Base-by-base conservation (phyloP, 1,284 basidiomycete species). In the Pseudozyma hubeiensis region DNA sequence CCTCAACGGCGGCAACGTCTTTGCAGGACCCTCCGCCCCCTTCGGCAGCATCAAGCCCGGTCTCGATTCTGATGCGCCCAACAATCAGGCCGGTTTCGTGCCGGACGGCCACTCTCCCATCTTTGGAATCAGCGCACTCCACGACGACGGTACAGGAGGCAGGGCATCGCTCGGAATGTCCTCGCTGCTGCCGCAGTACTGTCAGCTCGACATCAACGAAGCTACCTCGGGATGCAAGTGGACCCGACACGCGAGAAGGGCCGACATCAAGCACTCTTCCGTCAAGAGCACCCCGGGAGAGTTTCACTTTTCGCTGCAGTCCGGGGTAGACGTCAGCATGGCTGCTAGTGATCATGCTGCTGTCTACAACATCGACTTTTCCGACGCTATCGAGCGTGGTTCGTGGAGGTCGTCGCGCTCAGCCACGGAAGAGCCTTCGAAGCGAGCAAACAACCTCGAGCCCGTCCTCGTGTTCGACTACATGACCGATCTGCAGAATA, bases 111-210 rank as follows among this genome's bases (percentile, higher is more conserved):
- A 53, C 16, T 44, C 55, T 3, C 47, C 16, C 4, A 60, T 74
- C 33, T 64, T 53, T 60, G 65, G 60, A 35, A 64, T 69, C 56
- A 64, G 62, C 31, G 56, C 63, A 2, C 49, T 74, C 0, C 71
- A 74, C 57, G 65, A 69, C 43, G 63, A 65, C 17, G 71, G 71
- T 6, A 74, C 71, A 2, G 71, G 71, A 6, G 71, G 71, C 8
- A 39, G n/a, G 0, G 43, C 60, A 0, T 68, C 61, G 4, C 51
- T 69, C 9, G 66, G 71, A 13, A 65, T 64, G 50, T 68, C 64
- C 6, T 59, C 53, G 54, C 56, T 74, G 24, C 35, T 74, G 7
- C 71, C 71, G 1, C 64, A 69, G 44, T 64, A 64, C 66, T 74
- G 71, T 37, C 63, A 64, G 49, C 49, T 69, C 37, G 40, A 52